Base-by-base conservation (phyloP, 768 basidiomycete species). In the Calocybe gangraenosa region DNA sequence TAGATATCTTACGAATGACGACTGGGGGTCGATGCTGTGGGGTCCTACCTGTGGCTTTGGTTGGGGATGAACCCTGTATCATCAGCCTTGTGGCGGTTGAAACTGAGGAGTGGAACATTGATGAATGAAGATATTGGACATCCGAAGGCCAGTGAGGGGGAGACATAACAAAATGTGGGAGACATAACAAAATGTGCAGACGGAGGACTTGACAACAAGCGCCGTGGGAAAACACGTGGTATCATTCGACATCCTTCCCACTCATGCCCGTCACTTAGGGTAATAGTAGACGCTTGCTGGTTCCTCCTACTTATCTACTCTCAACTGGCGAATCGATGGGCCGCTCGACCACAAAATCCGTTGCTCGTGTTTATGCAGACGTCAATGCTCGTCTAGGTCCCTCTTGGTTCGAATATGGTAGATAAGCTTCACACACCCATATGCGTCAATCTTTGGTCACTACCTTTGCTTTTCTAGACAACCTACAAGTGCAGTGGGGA, bases 401-500 rank as follows among this genome's bases (percentile, higher is more conserved):
- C 48, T 79, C 88, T 52, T 96, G 93, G 93, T 85, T 92, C 64
- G 93, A 96, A 79, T 96, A 96, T 63, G 93, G 93, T 94, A 54
- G 56, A 40, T 38, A 50, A 32, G 52, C 46, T 48, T 40, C 20
- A 14, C 19, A 36, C 35, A 28, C n/a, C n/a, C n/a, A n/a, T n/a
- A n/a, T n/a, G n/a, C 22, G 49, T 53, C 53, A 45, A 49, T 46
- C 39, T 46, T 42, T 35, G 34, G 17, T 41, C 45, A 38, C 57
- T 60, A 46, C 54, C 50, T 51, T 58, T 35, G 51, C 39, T 38
- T 53, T 52, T 57, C 49, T 60, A 92, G 91, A 97, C 75, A 94
- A 93, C 65, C 76, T 97, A 10, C 90, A 92, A 66, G 88, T 97
- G n/a, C 89, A 93, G 56, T 97, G 93, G 93, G 93, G 93, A 42